A percentile compares a stretch with the other conserved stretches of the same genome.
Conservation (phyloP, 2,329 filamentous ascomycete genomes). For the Colletotrichum zoysiae region DNA sequence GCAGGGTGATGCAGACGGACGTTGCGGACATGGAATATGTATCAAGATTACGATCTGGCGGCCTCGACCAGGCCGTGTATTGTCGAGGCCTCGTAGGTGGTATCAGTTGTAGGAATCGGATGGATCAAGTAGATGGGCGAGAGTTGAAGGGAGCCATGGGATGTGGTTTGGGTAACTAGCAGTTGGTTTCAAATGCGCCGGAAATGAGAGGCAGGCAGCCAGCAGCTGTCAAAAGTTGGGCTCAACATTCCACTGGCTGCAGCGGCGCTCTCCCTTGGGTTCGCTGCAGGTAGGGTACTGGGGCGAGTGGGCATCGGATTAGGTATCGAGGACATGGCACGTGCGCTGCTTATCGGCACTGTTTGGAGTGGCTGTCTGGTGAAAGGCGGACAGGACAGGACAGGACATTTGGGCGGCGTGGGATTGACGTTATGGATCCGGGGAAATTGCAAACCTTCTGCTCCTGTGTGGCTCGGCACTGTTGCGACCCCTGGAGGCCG, state of each 20-base stretch:
- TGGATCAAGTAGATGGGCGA: conserved; percentile 19
- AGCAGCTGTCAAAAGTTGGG: conserved; percentile 40
- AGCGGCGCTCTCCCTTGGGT: conserved; percentile 10
- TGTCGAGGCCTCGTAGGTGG: conserved; percentile 27
- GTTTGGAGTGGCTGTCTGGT: conserved; percentile 31
- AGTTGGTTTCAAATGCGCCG: conserved; percentile 40
- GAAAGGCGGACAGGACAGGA: neutral
- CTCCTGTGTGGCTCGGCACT: conserved; percentile 30
- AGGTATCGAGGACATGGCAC: conserved; percentile 11
- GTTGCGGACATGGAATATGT: conserved; percentile 30
- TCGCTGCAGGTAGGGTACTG: conserved; percentile 29
- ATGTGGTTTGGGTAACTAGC: conserved; percentile 31
- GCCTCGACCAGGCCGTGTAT: conserved; percentile 29
- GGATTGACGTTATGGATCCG: conserved; percentile 28
- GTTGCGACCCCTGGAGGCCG: conserved; percentile 22
- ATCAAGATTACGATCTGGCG: conserved; percentile 11
- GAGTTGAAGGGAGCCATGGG: conserved; percentile 29
- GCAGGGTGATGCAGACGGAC: conserved; percentile 25
- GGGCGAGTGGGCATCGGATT: conserved; percentile 23
- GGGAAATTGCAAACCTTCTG: conserved; percentile 34
- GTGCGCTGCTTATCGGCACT: conserved; percentile 26
- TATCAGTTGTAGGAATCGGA: neutral
- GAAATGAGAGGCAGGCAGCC: conserved; percentile 37
- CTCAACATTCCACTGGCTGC: conserved; percentile 38
- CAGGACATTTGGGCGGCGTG: neutral